Base-by-base conservation (phyloP, 805 yeast species). In the Jamesozyma gamospora region DNA sequence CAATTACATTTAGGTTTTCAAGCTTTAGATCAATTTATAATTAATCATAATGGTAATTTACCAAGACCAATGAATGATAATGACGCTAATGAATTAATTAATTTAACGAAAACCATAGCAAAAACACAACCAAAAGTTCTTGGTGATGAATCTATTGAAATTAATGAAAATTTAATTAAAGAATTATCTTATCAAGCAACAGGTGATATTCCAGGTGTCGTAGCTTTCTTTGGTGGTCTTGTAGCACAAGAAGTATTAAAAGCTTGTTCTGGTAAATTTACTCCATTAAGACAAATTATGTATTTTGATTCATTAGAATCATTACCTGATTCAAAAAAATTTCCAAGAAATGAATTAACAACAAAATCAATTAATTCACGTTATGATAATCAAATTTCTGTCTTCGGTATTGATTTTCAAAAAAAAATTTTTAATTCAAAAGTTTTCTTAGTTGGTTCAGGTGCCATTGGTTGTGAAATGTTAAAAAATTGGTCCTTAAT, bases 401-500 rank as follows among this genome's bases (percentile, higher is more conserved):
- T 90, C 1, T 87, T 87, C 51, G 98, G 98, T 43, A 57, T 73
- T 36, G 75, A 75, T 32, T 85, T 75, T 64, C 90, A 86, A 57
- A 76, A 81, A 53, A 67, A 66, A 33, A 65, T 92, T 42, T 75
- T 84, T 29, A 85, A 88, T 61, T 66, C 82, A 46, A 81, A 77
- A 55, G 86, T 88, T 3, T 90, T 92, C 62, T 69, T 92, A 49
- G 98, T 92, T 31, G 98, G 98, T 34, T 72, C 96, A 1, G 98
- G 98, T 59, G 98, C 98, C 15, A 92, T 92, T 68, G 98, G 98
- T 30, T 92, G 98, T 68, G 98, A 92, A 66, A 90, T 92, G 88
- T 71, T 92, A 55, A 92, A 92, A 65, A 88, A 86, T 58, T 92
- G 97, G 97, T 96, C 98, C 4, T 73, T 92, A 74, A 72, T 88